These are phyloP conservation scores for Pestalotiopsis sp. DNA, from an alignment of 2,329 filamentous ascomycete species.

Conservation along the genomic window DNA sequence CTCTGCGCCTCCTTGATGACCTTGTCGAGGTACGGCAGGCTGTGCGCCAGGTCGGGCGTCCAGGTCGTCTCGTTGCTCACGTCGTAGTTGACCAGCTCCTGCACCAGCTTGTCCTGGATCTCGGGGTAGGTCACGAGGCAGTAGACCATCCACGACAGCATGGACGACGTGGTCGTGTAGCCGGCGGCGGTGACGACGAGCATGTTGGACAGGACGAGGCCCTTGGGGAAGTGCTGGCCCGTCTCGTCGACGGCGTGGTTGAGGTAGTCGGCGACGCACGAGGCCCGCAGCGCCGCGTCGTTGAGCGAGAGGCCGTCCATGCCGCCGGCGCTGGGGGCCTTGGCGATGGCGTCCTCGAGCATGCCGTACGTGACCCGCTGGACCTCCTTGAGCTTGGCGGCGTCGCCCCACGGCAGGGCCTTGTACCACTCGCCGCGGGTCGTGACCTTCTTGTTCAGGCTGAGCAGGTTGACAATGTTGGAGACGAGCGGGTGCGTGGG, in stretches of 20 bases:
- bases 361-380: conserved; percentile 24
- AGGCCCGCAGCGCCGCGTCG: conserved; percentile 32
- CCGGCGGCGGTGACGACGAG: conserved; percentile 59
- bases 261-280: conserved; percentile 49
- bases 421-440: conserved; percentile 58
- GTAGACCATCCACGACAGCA: conserved; percentile 62
- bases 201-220: conserved; percentile 39
- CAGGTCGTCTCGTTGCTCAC: conserved; percentile 45
- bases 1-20: conserved; percentile 65
- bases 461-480: conserved; percentile 51
- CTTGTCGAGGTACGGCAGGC: conserved; percentile 55
- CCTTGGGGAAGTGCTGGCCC: conserved; percentile 52
- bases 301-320: conserved; percentile 34
- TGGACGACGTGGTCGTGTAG: conserved; percentile 62
- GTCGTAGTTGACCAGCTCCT: conserved; percentile 57
- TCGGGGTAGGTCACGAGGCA: conserved; percentile 54
- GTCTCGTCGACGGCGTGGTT: conserved; percentile 28
- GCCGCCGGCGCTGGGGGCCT: conserved; percentile 41
- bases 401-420: conserved; percentile 59
- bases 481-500: conserved; percentile 54
- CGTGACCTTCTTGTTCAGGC: conserved; percentile 61
- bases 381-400: conserved; percentile 42
- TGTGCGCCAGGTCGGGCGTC: conserved; percentile 48
- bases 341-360: conserved; percentile 36
- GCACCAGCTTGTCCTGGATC: conserved; percentile 58